Evolutionary conservation across 129 eudicot species (phyloP).

Genomic region (Tanacetum coccineum): DNA sequence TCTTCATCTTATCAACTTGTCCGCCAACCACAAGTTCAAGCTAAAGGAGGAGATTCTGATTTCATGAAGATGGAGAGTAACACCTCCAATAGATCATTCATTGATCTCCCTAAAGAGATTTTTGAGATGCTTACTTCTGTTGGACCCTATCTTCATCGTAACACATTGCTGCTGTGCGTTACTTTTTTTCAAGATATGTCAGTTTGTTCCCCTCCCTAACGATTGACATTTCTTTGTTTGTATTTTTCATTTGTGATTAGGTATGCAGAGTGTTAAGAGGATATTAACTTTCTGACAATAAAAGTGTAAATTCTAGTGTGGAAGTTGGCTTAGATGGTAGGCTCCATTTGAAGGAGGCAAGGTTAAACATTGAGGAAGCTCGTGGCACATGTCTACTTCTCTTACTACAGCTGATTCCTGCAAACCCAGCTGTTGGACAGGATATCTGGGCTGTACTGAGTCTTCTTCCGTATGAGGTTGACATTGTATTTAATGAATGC

Average conservation of each 20-base stretch:
- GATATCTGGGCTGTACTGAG: conserved; percentile 94
- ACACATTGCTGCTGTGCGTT: conserved; percentile 60
- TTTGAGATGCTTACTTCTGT: conserved; percentile 91
- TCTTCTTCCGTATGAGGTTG: conserved; percentile 96
- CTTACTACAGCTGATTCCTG: conserved; percentile 92
- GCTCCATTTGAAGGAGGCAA: conserved; percentile 67
- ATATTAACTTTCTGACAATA: conserved; percentile 80
- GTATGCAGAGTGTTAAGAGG: conserved; percentile 83
- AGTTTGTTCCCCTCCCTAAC: too few relatives aligned
- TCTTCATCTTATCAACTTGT: conserved; percentile 60
- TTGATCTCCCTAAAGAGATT: conserved; percentile 79
- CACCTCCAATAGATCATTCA: conserved; percentile 28
- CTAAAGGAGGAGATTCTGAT: conserved; percentile 34
- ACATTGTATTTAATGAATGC: neutral
- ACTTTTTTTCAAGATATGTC: too few relatives aligned
- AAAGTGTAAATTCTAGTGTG: conserved; percentile 42
- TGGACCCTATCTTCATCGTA: conserved; percentile 93
- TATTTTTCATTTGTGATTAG: conserved; percentile 36
- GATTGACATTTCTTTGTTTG: too few relatives aligned
- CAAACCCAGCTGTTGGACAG: conserved; percentile 97
- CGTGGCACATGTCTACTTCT: conserved; percentile 93
- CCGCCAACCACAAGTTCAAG: conserved; percentile 41
- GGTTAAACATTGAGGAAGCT: conserved; percentile 91
- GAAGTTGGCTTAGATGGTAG: conserved; percentile 35
- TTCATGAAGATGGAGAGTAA: conserved; percentile 39